phyloP scores from a whole-genome alignment of 2,329 filamentous ascomycete genomes.

The Epichloe amarillans region DNA sequence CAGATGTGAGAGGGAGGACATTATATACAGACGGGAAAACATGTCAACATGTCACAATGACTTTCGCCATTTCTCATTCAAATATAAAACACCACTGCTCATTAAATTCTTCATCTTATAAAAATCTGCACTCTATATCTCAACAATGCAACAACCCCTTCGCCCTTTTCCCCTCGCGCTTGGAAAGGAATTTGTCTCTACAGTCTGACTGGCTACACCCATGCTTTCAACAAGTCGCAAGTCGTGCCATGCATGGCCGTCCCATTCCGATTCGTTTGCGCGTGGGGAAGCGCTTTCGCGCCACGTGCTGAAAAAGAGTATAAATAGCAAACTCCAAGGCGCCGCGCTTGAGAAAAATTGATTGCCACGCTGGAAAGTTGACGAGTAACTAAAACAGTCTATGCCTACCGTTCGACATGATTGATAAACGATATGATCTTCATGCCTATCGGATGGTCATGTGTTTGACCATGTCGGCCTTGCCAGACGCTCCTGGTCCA shows the following conservation, averaged over 20 bases:
- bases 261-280: conserved; percentile 21
- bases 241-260: conserved; percentile 14
- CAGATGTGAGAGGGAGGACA: too few relatives aligned
- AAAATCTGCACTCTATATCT: neutral
- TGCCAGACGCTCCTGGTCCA: conserved; percentile 55
- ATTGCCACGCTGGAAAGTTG: conserved; percentile 16
- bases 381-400: conserved; percentile 28
- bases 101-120: neutral
- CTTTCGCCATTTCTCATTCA: neutral
- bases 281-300: conserved; percentile 36
- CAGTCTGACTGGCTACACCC: neutral
- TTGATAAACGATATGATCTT: conserved; percentile 8
- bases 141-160: neutral
- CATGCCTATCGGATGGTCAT: conserved; percentile 72
- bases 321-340: conserved; percentile 28
- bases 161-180: neutral
- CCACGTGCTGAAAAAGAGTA: conserved; percentile 31
- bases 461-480: conserved; percentile 81
- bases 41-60: too few relatives aligned
- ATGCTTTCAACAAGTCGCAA: conserved; percentile 9
- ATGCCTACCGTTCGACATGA: conserved; percentile 33
- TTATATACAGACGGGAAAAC: too few relatives aligned
- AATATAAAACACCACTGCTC: neutral
- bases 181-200: neutral
- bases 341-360: conserved; percentile 33